phyloP scores from a whole-genome alignment of 129 eudicot genomes.

The Flaveria sonorensis region DNA sequence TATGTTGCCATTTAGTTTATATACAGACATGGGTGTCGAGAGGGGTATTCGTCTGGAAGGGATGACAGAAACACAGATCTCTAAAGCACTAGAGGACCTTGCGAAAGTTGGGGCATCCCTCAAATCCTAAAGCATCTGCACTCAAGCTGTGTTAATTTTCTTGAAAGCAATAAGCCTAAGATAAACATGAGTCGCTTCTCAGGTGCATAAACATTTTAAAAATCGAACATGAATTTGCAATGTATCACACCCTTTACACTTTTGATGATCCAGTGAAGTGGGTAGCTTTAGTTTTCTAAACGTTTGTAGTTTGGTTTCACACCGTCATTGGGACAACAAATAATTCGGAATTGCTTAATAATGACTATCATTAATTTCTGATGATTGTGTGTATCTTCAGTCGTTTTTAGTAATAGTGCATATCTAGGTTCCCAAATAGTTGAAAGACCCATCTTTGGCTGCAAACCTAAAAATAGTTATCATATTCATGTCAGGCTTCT shows the following conservation, averaged over 20 bases:
- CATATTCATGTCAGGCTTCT: no score
- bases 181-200: not conserved
- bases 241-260: slow-evolving; percentile 10
- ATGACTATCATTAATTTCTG: not conserved
- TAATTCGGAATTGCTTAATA: not conserved
- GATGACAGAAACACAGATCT: slow-evolving; percentile 73
- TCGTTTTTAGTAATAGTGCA: no score
- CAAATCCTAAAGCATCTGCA: slow-evolving; percentile 43
- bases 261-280: not conserved
- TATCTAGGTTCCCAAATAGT: no score
- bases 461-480: no score
- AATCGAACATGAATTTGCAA: not conserved
- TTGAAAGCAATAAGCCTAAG: slow-evolving; percentile 34
- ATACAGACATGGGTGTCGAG: slow-evolving; percentile 81
- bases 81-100: slow-evolving; percentile 73
- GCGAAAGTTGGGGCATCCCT: slow-evolving; percentile 62
- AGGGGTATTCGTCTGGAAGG: slow-evolving; percentile 89
- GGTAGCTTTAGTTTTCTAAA: not conserved
- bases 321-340: not conserved
- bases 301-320: not conserved
- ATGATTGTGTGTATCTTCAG: not conserved
- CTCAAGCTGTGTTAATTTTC: not conserved
- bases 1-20: slow-evolving; percentile 10
- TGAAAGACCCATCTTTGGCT: no score
- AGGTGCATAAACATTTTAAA: not conserved